phyloP scores from a whole-genome alignment of 345 rosid species.

The Populus alba region DNA sequence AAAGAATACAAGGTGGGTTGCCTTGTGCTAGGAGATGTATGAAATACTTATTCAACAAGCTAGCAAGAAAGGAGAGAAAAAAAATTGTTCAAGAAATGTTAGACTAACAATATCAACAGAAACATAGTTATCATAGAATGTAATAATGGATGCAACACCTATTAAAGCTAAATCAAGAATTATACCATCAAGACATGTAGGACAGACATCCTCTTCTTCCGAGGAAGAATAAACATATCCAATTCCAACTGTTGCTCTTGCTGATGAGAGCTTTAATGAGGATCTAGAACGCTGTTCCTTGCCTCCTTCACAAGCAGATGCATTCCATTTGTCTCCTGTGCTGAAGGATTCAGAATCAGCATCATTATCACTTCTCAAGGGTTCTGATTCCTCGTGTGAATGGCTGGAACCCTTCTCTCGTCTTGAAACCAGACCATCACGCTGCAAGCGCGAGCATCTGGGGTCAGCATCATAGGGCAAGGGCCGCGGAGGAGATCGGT shows the following conservation, averaged over 20 bases:
- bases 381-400: slow-evolving; percentile 78
- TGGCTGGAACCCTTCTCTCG: slow-evolving; percentile 92
- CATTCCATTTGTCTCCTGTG: slow-evolving; percentile 66
- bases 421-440: slow-evolving; percentile 58
- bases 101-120: neutral
- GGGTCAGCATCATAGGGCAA: slow-evolving; percentile 88
- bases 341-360: slow-evolving; percentile 55
- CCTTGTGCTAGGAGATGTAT: neutral
- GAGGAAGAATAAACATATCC: slow-evolving; percentile 49
- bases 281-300: slow-evolving; percentile 55
- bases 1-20: neutral
- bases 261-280: slow-evolving; percentile 43
- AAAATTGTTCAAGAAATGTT: neutral
- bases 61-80: neutral
- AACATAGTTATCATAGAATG: neutral
- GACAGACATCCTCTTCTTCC: slow-evolving; percentile 94
- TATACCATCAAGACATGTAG: slow-evolving; percentile 97
- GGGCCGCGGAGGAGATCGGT: slow-evolving; percentile 89
- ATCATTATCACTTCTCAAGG: slow-evolving; percentile 59
- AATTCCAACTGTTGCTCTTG: slow-evolving; percentile 41
- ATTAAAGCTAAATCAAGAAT: slow-evolving; percentile 9
- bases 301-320: slow-evolving; percentile 52
- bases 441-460: slow-evolving; percentile 51
- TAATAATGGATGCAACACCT: neutral
- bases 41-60: neutral